A percentile compares a stretch with the other conserved stretches of the same genome.
These are phyloP conservation scores for Pyrenophora seminiperda DNA, from an alignment of 2,329 filamentous ascomycete genomes.

Conservation along the genomic window DNA sequence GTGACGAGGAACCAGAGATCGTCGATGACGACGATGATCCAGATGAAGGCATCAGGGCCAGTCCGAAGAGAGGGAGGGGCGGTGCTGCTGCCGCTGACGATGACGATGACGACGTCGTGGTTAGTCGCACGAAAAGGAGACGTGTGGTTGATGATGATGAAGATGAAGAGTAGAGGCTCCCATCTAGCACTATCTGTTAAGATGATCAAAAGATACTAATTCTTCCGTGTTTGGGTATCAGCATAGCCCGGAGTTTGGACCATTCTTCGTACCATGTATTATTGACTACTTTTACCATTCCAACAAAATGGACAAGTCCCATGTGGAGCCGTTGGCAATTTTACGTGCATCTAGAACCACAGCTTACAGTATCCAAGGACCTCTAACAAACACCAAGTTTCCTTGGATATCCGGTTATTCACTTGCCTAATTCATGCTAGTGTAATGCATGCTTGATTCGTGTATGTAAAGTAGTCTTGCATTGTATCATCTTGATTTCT, in stretches of 20 bases:
- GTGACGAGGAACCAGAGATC: slow-evolving; percentile 71
- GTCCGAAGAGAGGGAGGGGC: slow-evolving; percentile 49
- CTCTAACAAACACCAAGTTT: neutral
- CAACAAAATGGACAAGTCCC: no score
- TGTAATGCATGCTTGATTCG: slow-evolving; percentile 4
- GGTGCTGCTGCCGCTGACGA: slow-evolving; percentile 40
- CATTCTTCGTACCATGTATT: slow-evolving; percentile 8
- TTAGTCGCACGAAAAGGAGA: slow-evolving; percentile 47
- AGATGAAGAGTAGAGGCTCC: slow-evolving; percentile 48
- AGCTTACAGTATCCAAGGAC: no score
- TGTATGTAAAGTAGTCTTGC: neutral
- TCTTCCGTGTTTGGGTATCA: slow-evolving; percentile 14
- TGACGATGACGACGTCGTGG: slow-evolving; percentile 43
- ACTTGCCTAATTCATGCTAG: slow-evolving; percentile 12
- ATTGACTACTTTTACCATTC: neutral
- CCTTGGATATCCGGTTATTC: slow-evolving; percentile 7
- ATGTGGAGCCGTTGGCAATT: no score
- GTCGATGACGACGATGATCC: slow-evolving; percentile 63
- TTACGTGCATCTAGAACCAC: no score
- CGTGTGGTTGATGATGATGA: slow-evolving; percentile 56
- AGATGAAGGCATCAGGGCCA: slow-evolving; percentile 53
- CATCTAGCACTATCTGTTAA: neutral
- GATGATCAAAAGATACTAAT: neutral
- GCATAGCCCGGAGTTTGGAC: slow-evolving; percentile 33
- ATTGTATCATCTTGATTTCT: neutral